phyloP scores from a whole-genome alignment of 768 basidiomycete species.

The Macrolepiota dolichaula region DNA sequence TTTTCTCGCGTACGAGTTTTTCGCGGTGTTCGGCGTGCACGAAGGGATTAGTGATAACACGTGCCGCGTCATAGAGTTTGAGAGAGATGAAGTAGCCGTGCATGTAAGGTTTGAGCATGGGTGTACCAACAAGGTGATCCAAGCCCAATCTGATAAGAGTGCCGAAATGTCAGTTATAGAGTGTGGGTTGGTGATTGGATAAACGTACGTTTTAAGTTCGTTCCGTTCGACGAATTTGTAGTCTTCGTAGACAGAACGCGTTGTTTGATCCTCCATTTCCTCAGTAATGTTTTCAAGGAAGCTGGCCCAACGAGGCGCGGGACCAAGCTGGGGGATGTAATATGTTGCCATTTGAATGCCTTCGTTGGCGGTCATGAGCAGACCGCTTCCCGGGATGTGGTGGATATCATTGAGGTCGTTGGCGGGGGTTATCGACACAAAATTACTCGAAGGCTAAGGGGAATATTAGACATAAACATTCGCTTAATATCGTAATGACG shows the following conservation, averaged over 20 bases:
- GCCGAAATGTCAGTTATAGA: not conserved
- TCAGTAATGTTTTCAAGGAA: conserved; percentile 99
- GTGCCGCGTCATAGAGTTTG: conserved; percentile 93
- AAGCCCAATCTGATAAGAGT: conserved; percentile 71
- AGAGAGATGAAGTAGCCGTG: conserved; percentile 98
- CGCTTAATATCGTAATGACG: conserved; percentile 22
- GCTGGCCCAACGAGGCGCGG: conserved; percentile 94
- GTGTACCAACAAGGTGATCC: conserved; percentile 91
- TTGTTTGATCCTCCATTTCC: conserved; percentile 91
- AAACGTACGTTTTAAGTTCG: conserved; percentile 78
- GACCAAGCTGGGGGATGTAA: conserved; percentile 94
- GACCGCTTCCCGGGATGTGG: conserved; percentile 83
- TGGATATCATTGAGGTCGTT: conserved; percentile 88
- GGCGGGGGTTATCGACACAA: conserved; percentile 89
- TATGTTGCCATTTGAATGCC: conserved; percentile 94
- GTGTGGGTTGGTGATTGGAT: not conserved
- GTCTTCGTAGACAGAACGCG: conserved; percentile 84
- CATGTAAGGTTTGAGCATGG: conserved; percentile 98
- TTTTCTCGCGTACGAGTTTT: conserved; percentile 79
- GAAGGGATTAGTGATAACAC: conserved; percentile 94
- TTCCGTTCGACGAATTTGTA: conserved; percentile 93
- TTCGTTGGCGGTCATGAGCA: conserved; percentile 92
- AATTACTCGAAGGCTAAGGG: conserved; percentile 75
- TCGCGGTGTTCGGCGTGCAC: conserved; percentile 94
- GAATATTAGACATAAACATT: conserved; percentile 10